Base-by-base conservation (phyloP, 2,329 filamentous ascomycete genomes). In the Lasiodiplodia hormozganensis region DNA sequence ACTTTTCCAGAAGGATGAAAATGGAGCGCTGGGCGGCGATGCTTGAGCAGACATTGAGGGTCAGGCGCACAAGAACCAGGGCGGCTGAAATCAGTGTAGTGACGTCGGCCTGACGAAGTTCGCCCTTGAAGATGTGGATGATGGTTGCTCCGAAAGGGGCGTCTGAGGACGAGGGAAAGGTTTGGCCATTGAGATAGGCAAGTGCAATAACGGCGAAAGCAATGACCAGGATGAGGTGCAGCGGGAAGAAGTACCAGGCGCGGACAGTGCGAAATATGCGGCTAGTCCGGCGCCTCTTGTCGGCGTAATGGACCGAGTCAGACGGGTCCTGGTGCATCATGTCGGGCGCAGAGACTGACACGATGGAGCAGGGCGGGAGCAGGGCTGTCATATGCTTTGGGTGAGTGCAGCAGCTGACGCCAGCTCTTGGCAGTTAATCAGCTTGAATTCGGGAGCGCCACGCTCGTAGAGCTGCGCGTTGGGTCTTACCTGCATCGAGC, bases 1-100 rank as follows among this genome's bases (percentile, higher is more conserved):
- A 67, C 21, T 67, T 67, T 31, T 67, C 65, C 7, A 67, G 31
- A 4, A 67, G 47, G n/a, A 67, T 60, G 65, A 67, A 67, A 47
- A 67, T 36, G 23, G 36, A 60, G 8, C 65, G 23, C 21, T 67
- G 65, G 16, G 54, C 65, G 21, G 65, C 54, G 40, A 43, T 52
- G 6, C 28, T 56, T 2, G 43, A 52, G 21, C 65, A 67, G 28
- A 67, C 54, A 23, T 68, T 68, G 34, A 47, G 47, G 3, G 60
- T 65, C 16, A 68, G 18, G 18, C 67, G 67, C 21, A 56, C 21
- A 6, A 57, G 47, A n/a, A 68, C 67, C 18, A 68, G 67, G 3
- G 67, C 67, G 2, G 67, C 58, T 6, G 67, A 56, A 21, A 57
- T 28, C 34, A 68, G n/a, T 5, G 58, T 65, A 5, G 67, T 68